phyloP scores from a whole-genome alignment of 2,329 filamentous ascomycete genomes.

The Fusarium proliferatum region DNA sequence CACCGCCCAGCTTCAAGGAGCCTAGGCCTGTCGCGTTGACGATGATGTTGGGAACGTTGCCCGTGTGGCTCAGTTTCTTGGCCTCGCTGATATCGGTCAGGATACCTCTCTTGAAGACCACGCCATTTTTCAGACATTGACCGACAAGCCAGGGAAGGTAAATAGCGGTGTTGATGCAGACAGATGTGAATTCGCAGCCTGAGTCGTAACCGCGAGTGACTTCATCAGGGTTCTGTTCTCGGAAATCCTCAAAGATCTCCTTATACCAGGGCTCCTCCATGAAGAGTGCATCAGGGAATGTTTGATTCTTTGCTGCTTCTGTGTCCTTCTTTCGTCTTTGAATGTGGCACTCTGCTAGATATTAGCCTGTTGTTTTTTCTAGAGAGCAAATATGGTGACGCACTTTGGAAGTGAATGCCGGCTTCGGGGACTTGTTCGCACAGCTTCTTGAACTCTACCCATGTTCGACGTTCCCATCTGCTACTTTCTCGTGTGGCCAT shows the following conservation, averaged over 20 bases:
- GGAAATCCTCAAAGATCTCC: slow-evolving; percentile 76
- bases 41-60: slow-evolving; percentile 72
- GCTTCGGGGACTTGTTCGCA: slow-evolving; percentile 76
- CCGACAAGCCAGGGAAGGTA: slow-evolving; percentile 89
- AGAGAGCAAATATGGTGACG: background rate
- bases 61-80: slow-evolving; percentile 59
- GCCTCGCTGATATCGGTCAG: slow-evolving; percentile 81
- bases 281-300: slow-evolving; percentile 71
- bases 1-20: slow-evolving; percentile 81
- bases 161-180: slow-evolving; percentile 90
- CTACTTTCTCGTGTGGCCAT: slow-evolving; percentile 58
- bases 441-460: slow-evolving; percentile 70
- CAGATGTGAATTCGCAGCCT: slow-evolving; percentile 80
- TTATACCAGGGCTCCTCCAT: slow-evolving; percentile 79
- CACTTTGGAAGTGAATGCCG: slow-evolving; percentile 82
- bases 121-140: slow-evolving; percentile 80
- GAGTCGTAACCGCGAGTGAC: slow-evolving; percentile 75
- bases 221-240: slow-evolving; percentile 66
- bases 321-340: slow-evolving; percentile 72
- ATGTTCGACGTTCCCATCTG: slow-evolving; percentile 72
- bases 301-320: slow-evolving; percentile 33
- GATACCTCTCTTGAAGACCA: slow-evolving; percentile 71
- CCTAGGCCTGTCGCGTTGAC: slow-evolving; percentile 89
- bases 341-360: slow-evolving; percentile 56
- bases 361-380: slow-evolving; percentile 4